Evolutionary conservation across 1,139 yeast species (phyloP).

Genomic region (Yamadazyma trypodendri): DNA sequence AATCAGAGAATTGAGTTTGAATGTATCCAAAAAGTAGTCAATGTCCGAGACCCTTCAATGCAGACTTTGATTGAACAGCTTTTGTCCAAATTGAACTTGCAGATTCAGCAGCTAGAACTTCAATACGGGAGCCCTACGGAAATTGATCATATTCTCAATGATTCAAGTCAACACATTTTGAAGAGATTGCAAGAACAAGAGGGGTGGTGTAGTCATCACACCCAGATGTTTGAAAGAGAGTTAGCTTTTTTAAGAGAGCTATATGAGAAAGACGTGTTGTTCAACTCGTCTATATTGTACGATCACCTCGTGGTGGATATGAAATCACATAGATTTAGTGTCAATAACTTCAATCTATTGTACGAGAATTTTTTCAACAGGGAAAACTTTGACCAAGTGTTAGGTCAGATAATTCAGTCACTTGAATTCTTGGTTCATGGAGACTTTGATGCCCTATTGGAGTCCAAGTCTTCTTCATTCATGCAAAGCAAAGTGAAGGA

Average conservation of each 20-base stretch:
- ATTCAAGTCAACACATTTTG: slow-evolving; percentile 43
- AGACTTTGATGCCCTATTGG: slow-evolving; percentile 37
- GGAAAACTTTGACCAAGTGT: slow-evolving; percentile 4
- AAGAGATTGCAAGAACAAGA: slow-evolving; percentile 50
- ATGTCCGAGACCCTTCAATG: slow-evolving; percentile 6
- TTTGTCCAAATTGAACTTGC: slow-evolving; percentile 30
- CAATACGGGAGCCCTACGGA: slow-evolving; percentile 51
- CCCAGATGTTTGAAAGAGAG: slow-evolving; percentile 37
- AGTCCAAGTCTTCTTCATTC: slow-evolving; percentile 28
- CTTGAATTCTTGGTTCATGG: slow-evolving; percentile 35
- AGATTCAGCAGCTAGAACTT: slow-evolving; percentile 50
- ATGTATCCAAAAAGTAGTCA: slow-evolving; percentile 8
- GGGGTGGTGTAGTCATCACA: slow-evolving; percentile 51
- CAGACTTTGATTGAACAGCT: slow-evolving; percentile 26
- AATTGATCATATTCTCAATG: slow-evolving; percentile 47
- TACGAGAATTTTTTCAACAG: slow-evolving; percentile 8
- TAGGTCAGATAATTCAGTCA: slow-evolving; percentile 14
- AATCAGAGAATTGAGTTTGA: slow-evolving; percentile 41
- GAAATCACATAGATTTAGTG: slow-evolving; percentile 21
- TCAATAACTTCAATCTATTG: slow-evolving; percentile 16
- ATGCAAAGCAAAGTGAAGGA: slow-evolving; percentile 26
- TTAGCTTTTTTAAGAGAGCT: slow-evolving; percentile 43
- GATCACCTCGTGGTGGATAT: slow-evolving; percentile 37
- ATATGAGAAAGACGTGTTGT: slow-evolving; percentile 52
- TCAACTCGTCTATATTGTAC: slow-evolving; percentile 52